phyloP scores from a whole-genome alignment of 495 filamentous ascomycete species.

The Xylaria grammica region DNA sequence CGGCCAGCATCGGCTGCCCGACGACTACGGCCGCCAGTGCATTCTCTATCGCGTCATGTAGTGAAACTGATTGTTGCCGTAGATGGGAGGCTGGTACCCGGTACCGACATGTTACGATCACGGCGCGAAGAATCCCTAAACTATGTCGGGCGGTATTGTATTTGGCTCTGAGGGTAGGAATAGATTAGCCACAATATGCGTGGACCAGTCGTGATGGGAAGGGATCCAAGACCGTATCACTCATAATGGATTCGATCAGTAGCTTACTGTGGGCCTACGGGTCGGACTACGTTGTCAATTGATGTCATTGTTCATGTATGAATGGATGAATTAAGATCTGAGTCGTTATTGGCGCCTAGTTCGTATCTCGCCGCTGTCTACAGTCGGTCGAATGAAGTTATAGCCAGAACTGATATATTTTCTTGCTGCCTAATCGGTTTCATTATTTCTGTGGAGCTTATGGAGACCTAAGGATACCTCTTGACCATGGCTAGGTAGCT shows the following conservation, averaged over 20 bases:
- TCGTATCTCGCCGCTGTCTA: too few species aligned
- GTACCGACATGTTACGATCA: slow-evolving; percentile 39
- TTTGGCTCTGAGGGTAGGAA: slow-evolving; percentile 5
- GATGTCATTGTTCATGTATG: slow-evolving; percentile 12
- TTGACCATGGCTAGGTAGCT: too few species aligned
- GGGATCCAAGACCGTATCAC: too few species aligned
- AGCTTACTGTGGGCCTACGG: slow-evolving; percentile 20
- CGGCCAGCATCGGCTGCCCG: slow-evolving; percentile 29
- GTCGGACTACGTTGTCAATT: slow-evolving; percentile 7
- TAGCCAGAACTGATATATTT: too few species aligned
- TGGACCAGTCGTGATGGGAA: too few species aligned
- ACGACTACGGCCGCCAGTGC: slow-evolving; percentile 38
- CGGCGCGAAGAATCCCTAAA: slow-evolving; percentile 39
- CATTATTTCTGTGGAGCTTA: too few species aligned
- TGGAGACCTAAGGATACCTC: too few species aligned
- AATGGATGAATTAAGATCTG: neutral
- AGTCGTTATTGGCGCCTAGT: too few species aligned
- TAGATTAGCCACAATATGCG: neutral
- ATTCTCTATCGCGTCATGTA: slow-evolving; percentile 25
- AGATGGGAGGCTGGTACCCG: slow-evolving; percentile 14
- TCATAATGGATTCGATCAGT: neutral
- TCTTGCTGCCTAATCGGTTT: neutral
- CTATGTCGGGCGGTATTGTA: slow-evolving; percentile 31
- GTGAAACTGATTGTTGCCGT: neutral
- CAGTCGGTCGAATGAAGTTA: too few species aligned